A percentile compares a stretch with the other conserved stretches of the same genome.
phyloP scores from a whole-genome alignment of 1,139 yeast species.

The Geotrichum australiense region DNA sequence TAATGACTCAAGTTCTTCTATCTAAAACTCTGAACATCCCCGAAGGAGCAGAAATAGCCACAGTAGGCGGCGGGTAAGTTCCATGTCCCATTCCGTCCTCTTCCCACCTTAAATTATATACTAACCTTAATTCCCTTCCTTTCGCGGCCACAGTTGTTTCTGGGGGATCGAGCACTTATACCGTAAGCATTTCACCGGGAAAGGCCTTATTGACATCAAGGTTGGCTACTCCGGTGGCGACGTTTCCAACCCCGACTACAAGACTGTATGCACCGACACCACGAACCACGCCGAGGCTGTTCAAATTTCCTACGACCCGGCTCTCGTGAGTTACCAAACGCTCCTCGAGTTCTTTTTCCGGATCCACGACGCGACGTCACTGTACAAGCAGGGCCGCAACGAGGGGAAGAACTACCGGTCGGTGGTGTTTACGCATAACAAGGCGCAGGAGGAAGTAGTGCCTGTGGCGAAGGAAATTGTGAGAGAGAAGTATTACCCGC shows the following conservation, averaged over 20 bases:
- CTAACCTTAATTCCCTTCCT: no score
- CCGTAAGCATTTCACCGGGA: conserved; percentile 53
- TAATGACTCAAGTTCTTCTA: no score
- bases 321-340: conserved; percentile 48
- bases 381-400: conserved; percentile 72
- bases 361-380: conserved; percentile 75
- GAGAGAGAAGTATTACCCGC: conserved; percentile 53
- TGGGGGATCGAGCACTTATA: conserved; percentile 66
- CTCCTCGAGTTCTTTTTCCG: conserved; percentile 78
- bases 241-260: conserved; percentile 55
- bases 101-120: no score
- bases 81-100: no score
- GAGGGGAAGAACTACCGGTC: conserved; percentile 79
- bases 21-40: no score
- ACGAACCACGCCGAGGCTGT: conserved; percentile 66
- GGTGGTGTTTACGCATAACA: conserved; percentile 57
- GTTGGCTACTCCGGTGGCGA: conserved; percentile 91
- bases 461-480: conserved; percentile 36
- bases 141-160: no score
- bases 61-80: no score
- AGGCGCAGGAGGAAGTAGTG: conserved; percentile 43
- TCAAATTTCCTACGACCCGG: conserved; percentile 77
- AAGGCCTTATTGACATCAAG: conserved; percentile 64
- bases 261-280: conserved; percentile 64
- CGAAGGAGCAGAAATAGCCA: no score